These are phyloP conservation scores for Quercus alba DNA, from an alignment of 306 rosid species.

Conservation along the genomic window DNA sequence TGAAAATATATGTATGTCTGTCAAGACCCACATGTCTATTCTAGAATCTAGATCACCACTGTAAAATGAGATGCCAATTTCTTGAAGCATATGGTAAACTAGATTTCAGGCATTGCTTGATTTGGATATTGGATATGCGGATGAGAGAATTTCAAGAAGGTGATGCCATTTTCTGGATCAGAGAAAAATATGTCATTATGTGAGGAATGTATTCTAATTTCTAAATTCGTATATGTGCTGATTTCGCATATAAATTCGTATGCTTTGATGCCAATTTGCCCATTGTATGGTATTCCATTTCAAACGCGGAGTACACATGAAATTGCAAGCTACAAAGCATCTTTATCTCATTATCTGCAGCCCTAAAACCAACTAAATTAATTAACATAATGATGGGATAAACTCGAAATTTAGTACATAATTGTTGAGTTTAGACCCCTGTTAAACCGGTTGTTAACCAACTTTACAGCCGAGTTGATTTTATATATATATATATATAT, in stretches of 20 bases:
- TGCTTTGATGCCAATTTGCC: constrained; percentile 9
- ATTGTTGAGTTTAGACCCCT: no score
- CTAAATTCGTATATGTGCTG: not conserved
- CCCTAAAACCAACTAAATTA: no score
- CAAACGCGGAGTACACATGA: not conserved
- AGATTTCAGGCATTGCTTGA: not conserved
- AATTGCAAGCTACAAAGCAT: not conserved
- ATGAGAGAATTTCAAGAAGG: constrained; percentile 11
- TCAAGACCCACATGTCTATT: not conserved
- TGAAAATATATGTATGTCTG: not conserved
- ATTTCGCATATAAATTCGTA: not conserved
- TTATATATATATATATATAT: no score
- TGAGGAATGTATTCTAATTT: constrained; percentile 12
- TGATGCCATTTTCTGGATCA: constrained; percentile 1
- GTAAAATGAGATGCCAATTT: not conserved
- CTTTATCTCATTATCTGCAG: not conserved
- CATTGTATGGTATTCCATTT: not conserved
- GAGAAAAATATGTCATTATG: not conserved
- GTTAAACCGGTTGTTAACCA: no score
- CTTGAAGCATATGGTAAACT: not conserved
- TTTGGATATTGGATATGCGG: not conserved
- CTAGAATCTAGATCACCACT: no score
- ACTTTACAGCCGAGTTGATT: no score
- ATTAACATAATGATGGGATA: no score
- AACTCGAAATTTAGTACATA: no score